Base-by-base conservation (phyloP, 768 basidiomycete species). In the Pholiota microspora region DNA sequence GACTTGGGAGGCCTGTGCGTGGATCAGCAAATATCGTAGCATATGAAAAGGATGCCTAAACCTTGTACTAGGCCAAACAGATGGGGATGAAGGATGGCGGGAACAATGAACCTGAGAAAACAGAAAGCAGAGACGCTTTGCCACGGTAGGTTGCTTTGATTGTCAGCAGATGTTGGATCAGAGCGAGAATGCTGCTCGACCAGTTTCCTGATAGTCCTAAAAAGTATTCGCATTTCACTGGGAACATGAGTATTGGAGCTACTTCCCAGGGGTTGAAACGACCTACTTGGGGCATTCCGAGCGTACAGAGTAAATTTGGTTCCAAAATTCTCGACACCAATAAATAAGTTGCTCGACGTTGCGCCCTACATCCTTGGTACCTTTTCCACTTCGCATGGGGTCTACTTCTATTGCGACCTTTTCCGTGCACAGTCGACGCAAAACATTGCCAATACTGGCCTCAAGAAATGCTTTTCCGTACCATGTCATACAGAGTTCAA, bases 91-190 rank as follows among this genome's bases (percentile, higher is more conserved):
- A 94, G 77, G 54, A 95, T 89, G 21, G 89, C 93, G 29, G 93
- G 94, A 23, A 92, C 89, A 56, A 95, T 87, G 68, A 94, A 93
- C 36, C 93, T 82, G 38, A 95, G 78, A 70, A 94, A 95, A 66
- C 89, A 84, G 66, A 95, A 94, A 1, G 93, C 92, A 31, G 89
- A 91, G 38, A 95, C 89, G 62, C 88, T 85, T 66, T 93, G 92
- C 79, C 82, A 85, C 29, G 83, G 88, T 28, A 92, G 71, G 28
- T 87, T 77, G 35, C 69, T 71, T 56, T 77, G 79, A 24, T 73
- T 73, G 12, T 77, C 78, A 7, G 77, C 72, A 8, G 69, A 57
- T 7, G 59, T 59, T 18, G 73, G 69, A 38, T 76, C 75, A 23
- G 74, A 68, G 45, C 74, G 71, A 60, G 84, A 88, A 23, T 83